These are phyloP conservation scores for Sordaria brevicollis DNA, from an alignment of 495 filamentous ascomycete species.

Conservation along the genomic window DNA sequence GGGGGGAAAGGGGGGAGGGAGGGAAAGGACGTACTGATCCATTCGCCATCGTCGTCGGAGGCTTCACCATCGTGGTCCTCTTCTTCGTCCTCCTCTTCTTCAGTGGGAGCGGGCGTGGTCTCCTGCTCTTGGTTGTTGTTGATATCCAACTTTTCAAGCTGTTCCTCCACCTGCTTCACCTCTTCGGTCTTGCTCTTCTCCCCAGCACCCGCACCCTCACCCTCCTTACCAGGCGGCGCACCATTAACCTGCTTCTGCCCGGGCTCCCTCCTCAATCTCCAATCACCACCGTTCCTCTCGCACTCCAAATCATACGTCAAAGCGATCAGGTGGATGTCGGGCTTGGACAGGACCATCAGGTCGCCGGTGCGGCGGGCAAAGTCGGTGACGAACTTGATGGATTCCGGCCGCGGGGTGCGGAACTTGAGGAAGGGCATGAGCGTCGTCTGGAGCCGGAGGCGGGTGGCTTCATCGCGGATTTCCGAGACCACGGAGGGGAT, in stretches of 20 bases:
- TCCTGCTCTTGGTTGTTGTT: neutral
- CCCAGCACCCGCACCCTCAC: slow-evolving; percentile 1
- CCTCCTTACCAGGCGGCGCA: slow-evolving; percentile 40
- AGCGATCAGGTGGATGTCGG: slow-evolving; percentile 82
- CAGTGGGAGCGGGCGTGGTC: neutral
- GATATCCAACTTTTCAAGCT: slow-evolving; percentile 8
- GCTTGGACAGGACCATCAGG: slow-evolving; percentile 69
- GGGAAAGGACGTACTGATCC: slow-evolving; percentile 56
- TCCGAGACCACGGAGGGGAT: slow-evolving; percentile 80
- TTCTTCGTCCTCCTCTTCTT: slow-evolving; percentile 31
- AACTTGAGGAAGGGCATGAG: slow-evolving; percentile 76
- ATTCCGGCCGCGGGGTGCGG: slow-evolving; percentile 60
- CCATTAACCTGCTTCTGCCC: slow-evolving; percentile 71
- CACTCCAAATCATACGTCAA: slow-evolving; percentile 86
- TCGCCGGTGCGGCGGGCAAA: slow-evolving; percentile 90
- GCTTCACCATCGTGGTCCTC: slow-evolving; percentile 37
- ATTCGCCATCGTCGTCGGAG: slow-evolving; percentile 32
- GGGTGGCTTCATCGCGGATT: slow-evolving; percentile 66
- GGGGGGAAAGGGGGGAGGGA: neutral
- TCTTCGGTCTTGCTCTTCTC: slow-evolving; percentile 32
- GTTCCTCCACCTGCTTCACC: slow-evolving; percentile 24
- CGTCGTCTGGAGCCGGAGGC: slow-evolving; percentile 67
- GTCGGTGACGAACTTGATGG: slow-evolving; percentile 66
- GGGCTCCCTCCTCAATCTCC: slow-evolving; percentile 66
- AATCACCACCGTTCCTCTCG: slow-evolving; percentile 68